These are phyloP conservation scores for Thymus quinquecostatus DNA, from an alignment of 257 asterid species.

Conservation along the genomic window DNA sequence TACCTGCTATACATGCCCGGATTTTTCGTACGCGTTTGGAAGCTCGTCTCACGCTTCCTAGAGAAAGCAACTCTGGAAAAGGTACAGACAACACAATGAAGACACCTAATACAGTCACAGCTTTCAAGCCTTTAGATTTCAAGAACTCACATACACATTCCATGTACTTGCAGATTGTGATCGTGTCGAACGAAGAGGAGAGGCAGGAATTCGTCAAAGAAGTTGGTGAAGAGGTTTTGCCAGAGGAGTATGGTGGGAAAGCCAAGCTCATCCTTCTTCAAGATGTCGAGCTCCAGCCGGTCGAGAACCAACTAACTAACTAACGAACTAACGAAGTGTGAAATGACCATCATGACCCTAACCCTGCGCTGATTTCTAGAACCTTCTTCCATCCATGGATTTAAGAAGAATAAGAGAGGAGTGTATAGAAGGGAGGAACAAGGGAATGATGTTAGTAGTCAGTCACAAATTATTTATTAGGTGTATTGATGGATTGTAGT, in stretches of 20 bases:
- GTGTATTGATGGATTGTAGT: background rate
- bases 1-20: constrained; percentile 75
- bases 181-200: constrained; percentile 66
- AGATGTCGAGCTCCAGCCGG: constrained; percentile 43
- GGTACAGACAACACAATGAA: constrained; percentile 36
- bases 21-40: constrained; percentile 75
- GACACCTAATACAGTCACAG: too few relatives aligned
- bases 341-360: constrained; percentile 21
- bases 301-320: constrained; percentile 27
- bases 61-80: constrained; percentile 71
- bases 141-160: background rate
- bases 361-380: background rate
- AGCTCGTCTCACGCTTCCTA: constrained; percentile 60
- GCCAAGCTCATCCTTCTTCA: constrained; percentile 60
- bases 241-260: constrained; percentile 77
- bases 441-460: constrained; percentile 17
- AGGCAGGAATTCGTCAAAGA: constrained; percentile 42
- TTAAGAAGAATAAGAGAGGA: constrained; percentile 3
- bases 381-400: constrained; percentile 7
- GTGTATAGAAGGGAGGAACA: background rate
- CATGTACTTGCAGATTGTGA: constrained; percentile 45
- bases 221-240: constrained; percentile 65
- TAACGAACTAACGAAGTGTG: constrained; percentile 30
- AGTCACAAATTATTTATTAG: background rate
- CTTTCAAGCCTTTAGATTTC: background rate